These are phyloP conservation scores for Lentinula edodes DNA, from an alignment of 768 basidiomycete species.

Conservation along the genomic window DNA sequence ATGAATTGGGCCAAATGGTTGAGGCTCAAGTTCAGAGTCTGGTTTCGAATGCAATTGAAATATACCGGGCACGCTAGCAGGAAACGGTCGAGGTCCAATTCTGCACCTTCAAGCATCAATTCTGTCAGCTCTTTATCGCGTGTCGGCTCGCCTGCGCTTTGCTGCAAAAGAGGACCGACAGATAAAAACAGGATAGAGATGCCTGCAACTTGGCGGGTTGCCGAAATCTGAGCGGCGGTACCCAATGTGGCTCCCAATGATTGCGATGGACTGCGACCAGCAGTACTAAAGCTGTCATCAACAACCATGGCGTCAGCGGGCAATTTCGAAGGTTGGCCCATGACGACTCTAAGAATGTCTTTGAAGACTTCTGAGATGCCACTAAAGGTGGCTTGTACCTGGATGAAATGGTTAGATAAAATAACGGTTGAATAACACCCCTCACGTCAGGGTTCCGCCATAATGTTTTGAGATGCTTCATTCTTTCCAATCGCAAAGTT, in stretches of 20 bases:
- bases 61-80: constrained; percentile 52
- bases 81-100: constrained; percentile 44
- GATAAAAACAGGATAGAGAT: constrained; percentile 58
- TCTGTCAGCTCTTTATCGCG: constrained; percentile 59
- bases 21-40: constrained; percentile 46
- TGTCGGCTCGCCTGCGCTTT: constrained; percentile 49
- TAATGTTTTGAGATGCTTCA: constrained; percentile 47
- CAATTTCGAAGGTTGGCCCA: constrained; percentile 20
- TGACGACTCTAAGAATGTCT: constrained; percentile 32
- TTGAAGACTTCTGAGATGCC: constrained; percentile 26
- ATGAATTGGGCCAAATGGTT: constrained; percentile 51
- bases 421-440: constrained; percentile 7
- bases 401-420: constrained; percentile 1
- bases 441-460: constrained; percentile 71
- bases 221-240: constrained; percentile 12
- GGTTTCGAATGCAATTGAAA: constrained; percentile 48
- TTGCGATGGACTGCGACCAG: constrained; percentile 12
- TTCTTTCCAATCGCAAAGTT: constrained; percentile 18
- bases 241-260: constrained; percentile 22
- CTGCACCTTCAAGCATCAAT: constrained; percentile 40
- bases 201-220: constrained; percentile 33
- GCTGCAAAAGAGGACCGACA: constrained; percentile 58
- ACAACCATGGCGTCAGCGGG: constrained; percentile 22
- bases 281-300: constrained; percentile 55
- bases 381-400: constrained; percentile 51